Percentiles rank a stretch among this genome's conserved stretches.
Conservation (phyloP, 78 protist genomes). For the Blattamonas nauphoetae region DNA sequence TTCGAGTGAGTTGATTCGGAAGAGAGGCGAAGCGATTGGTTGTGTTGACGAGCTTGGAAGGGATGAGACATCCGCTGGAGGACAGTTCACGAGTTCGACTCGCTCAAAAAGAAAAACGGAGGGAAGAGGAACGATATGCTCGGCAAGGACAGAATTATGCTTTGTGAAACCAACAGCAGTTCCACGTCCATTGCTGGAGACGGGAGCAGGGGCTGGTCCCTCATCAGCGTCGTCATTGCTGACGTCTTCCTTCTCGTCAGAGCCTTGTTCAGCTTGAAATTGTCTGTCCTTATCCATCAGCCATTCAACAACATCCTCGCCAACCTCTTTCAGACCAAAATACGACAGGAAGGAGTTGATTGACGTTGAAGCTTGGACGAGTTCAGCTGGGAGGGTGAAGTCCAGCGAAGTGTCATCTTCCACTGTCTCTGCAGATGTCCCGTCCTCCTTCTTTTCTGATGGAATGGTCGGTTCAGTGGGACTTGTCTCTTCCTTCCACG, state of each 20-base stretch:
- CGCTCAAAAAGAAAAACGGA: neutral
- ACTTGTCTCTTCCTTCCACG: no score
- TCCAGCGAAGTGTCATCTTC: no score
- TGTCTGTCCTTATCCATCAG: neutral
- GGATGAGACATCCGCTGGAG: neutral
- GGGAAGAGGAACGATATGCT: neutral
- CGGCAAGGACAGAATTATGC: neutral
- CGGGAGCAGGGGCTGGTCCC: neutral
- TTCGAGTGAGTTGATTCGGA: neutral
- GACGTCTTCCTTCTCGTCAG: neutral
- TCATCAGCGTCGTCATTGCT: neutral
- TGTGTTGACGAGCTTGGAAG: neutral
- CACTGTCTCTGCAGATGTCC: no score
- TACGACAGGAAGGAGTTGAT: no score
- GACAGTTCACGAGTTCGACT: neutral
- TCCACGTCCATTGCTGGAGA: neutral
- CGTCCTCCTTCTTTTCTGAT: no score
- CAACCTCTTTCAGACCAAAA: neutral
- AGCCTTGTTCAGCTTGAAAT: neutral
- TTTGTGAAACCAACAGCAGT: neutral
- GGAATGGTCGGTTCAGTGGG: no score
- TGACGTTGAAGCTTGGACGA: no score
- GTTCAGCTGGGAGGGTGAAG: no score
- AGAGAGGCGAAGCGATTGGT: neutral
- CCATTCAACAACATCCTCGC: neutral